These are phyloP conservation scores for Helicocarpus griseus DNA, from an alignment of 2,329 filamentous ascomycete species.

Conservation along the genomic window DNA sequence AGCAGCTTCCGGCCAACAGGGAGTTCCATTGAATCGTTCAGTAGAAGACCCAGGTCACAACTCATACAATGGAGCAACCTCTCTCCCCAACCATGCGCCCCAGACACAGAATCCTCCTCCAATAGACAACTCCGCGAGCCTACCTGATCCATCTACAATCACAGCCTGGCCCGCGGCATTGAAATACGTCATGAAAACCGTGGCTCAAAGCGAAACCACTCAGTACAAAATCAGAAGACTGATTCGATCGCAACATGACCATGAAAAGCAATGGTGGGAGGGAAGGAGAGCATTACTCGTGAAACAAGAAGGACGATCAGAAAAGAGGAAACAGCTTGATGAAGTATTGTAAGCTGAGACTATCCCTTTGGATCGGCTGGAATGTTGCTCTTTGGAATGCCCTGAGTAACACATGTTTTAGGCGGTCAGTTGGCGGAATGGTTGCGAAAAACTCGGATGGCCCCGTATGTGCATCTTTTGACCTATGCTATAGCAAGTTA, in stretches of 20 bases:
- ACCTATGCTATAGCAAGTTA: background rate
- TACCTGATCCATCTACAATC: constrained; percentile 36
- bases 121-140: background rate
- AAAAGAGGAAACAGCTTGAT: constrained; percentile 45
- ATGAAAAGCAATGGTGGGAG: constrained; percentile 53
- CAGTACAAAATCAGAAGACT: constrained; percentile 43
- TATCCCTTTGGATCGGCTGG: background rate
- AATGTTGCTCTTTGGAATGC: constrained; percentile 7
- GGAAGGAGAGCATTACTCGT: constrained; percentile 43
- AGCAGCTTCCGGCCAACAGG: constrained; percentile 7
- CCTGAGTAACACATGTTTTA: constrained; percentile 13
- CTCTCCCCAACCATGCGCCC: background rate
- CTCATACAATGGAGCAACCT: constrained; percentile 2
- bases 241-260: constrained; percentile 52
- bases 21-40: background rate
- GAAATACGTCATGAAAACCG: constrained; percentile 41
- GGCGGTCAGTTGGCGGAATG: constrained; percentile 38
- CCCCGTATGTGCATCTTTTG: constrained; percentile 19
- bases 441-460: constrained; percentile 22
- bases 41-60: constrained; percentile 1
- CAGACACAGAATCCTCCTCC: background rate
- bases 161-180: constrained; percentile 44
- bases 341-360: constrained; percentile 41
- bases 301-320: constrained; percentile 42
- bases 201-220: constrained; percentile 36